Evolutionary conservation across 2,329 filamentous ascomycete genomes (phyloP).

Genomic region (Fusarium mundagurra): DNA sequence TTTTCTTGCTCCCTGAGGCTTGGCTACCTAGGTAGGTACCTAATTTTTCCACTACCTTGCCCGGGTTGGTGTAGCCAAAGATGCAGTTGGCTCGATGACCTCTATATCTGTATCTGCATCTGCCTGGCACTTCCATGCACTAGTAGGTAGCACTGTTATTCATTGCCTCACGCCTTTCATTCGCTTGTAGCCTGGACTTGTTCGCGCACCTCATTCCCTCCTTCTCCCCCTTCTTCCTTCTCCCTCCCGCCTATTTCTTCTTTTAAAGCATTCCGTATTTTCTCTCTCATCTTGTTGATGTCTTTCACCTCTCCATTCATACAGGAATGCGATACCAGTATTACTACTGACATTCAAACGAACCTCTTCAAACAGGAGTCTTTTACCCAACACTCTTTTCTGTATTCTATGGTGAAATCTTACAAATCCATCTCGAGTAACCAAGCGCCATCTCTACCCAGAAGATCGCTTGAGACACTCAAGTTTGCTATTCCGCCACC

Average conservation of each 20-base stretch:
- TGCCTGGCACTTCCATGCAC: background rate
- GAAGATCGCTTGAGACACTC: background rate
- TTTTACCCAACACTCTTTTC: background rate
- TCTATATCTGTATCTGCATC: background rate
- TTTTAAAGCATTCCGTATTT: background rate
- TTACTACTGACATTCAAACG: background rate
- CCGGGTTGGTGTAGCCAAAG: background rate
- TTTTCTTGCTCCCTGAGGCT: background rate
- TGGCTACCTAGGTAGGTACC: background rate
- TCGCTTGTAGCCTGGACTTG: background rate
- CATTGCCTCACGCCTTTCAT: background rate
- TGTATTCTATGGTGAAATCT: background rate
- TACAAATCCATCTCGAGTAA: background rate
- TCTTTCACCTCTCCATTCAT: background rate
- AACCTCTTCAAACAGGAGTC: background rate
- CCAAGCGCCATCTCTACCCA: background rate
- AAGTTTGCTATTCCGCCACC: background rate
- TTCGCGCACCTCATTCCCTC: background rate
- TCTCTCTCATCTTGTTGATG: background rate
- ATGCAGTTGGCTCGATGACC: background rate
- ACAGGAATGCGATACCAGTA: background rate
- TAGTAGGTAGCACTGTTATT: background rate
- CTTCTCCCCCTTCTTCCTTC: background rate
- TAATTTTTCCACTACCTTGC: background rate
- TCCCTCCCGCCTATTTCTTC: background rate